These are phyloP conservation scores for Lithospermum erythrorhizon DNA, from an alignment of 257 asterid genomes.

Conservation along the genomic window DNA sequence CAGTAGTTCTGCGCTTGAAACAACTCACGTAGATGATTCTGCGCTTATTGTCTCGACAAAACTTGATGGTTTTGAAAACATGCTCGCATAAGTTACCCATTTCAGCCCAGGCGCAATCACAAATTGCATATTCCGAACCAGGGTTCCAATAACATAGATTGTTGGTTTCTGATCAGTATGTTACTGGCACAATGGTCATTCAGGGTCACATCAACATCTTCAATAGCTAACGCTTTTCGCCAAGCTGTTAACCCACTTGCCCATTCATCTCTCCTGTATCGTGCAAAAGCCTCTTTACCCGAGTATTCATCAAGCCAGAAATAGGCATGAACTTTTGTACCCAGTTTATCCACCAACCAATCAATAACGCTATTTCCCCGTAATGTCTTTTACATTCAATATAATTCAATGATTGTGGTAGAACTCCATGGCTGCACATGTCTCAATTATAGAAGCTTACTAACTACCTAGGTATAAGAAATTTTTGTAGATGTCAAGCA, in stretches of 20 bases:
- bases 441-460: constrained; percentile 59
- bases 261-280: constrained; percentile 87
- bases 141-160: constrained; percentile 46
- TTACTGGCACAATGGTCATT: constrained; percentile 54
- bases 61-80: constrained; percentile 45
- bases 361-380: constrained; percentile 64
- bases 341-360: constrained; percentile 80
- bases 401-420: constrained; percentile 78
- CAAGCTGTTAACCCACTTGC: constrained; percentile 77
- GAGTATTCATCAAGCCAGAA: constrained; percentile 96
- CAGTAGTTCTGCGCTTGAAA: too few relatives aligned
- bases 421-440: constrained; percentile 77
- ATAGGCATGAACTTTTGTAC: constrained; percentile 72
- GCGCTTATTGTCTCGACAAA: constrained; percentile 45
- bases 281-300: constrained; percentile 63
- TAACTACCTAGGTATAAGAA: constrained; percentile 37
- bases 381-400: constrained; percentile 51
- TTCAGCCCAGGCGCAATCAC: constrained; percentile 75
- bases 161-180: constrained; percentile 38
- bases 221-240: constrained; percentile 54
- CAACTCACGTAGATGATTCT: constrained; percentile 54
- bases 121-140: constrained; percentile 76
- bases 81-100: constrained; percentile 87
- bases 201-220: constrained; percentile 50
- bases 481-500: too few relatives aligned